A percentile compares a stretch with the other conserved stretches of the same genome.
Evolutionary conservation across 176 grass and related monocot genomes (phyloP).

Genomic region (Melocanna baccifera): DNA sequence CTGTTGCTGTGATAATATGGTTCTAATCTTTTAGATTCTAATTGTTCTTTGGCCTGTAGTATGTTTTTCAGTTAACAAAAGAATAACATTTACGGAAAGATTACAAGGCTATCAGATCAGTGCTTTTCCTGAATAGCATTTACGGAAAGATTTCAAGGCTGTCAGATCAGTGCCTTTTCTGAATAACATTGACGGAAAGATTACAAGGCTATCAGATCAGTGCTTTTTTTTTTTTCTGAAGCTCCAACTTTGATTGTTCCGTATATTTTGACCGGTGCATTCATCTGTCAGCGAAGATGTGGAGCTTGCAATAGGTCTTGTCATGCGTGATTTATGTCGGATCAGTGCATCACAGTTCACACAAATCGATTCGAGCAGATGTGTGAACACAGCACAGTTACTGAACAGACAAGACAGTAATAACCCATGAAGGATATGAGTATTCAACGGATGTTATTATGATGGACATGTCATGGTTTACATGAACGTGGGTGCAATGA

Average conservation of each 20-base stretch:
- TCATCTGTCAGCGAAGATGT: not conserved
- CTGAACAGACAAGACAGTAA: not conserved
- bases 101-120: not conserved
- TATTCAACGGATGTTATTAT: not conserved
- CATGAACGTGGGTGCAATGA: not conserved
- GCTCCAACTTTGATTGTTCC: not conserved
- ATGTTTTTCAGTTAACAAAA: not conserved
- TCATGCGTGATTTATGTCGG: constrained; percentile 1
- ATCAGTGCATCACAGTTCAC: constrained; percentile 1
- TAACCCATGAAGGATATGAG: not conserved
- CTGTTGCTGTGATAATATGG: not conserved
- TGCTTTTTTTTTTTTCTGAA: not conserved
- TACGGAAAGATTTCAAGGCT: not conserved
- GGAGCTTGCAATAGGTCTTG: not conserved
- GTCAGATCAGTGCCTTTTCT: not conserved
- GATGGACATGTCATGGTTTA: not conserved
- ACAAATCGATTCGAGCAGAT: not conserved
- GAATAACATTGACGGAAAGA: no score
- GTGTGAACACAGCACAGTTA: not conserved
- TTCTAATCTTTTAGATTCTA: not conserved
- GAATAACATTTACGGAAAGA: not conserved
- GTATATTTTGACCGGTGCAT: not conserved
- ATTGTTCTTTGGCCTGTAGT: not conserved
- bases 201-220: not conserved
- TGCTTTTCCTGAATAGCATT: not conserved